Evolutionary conservation across 2,329 filamentous ascomycete species (phyloP).

Genomic region (Penicillium corylophilum): DNA sequence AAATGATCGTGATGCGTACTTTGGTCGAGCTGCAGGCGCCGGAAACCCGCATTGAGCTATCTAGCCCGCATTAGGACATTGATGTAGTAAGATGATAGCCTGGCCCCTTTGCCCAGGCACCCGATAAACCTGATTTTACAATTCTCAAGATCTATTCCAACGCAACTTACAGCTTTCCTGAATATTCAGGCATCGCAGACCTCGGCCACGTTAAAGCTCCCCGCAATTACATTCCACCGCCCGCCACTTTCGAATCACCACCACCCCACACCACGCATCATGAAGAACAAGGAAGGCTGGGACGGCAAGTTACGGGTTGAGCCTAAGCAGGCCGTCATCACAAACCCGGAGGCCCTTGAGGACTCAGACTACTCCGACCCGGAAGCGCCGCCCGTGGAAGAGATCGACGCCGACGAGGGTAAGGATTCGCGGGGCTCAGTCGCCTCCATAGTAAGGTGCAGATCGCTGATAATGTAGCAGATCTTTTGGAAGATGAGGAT

Average conservation of each 20-base stretch:
- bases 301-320: constrained; percentile 58
- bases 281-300: constrained; percentile 48
- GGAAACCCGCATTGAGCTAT: constrained; percentile 8
- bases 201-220: constrained; percentile 17
- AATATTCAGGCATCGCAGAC: not conserved
- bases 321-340: constrained; percentile 61
- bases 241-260: constrained; percentile 11
- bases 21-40: not conserved
- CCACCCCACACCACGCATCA: constrained; percentile 16
- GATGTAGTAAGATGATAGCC: constrained; percentile 11
- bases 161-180: not conserved
- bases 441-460: not conserved
- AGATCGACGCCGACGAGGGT: constrained; percentile 82
- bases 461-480: constrained; percentile 33
- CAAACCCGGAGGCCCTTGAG: constrained; percentile 77
- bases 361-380: constrained; percentile 83
- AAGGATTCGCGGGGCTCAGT: constrained; percentile 6
- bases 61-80: constrained; percentile 13
- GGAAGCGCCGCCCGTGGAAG: constrained; percentile 65
- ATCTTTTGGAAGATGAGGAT: constrained; percentile 60
- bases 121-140: not conserved
- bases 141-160: not conserved
- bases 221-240: constrained; percentile 25
- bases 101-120: not conserved
- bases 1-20: not conserved